Conservation (phyloP, 2,329 filamentous ascomycete genomes). For the Allantophomopsis lycopodina region DNA sequence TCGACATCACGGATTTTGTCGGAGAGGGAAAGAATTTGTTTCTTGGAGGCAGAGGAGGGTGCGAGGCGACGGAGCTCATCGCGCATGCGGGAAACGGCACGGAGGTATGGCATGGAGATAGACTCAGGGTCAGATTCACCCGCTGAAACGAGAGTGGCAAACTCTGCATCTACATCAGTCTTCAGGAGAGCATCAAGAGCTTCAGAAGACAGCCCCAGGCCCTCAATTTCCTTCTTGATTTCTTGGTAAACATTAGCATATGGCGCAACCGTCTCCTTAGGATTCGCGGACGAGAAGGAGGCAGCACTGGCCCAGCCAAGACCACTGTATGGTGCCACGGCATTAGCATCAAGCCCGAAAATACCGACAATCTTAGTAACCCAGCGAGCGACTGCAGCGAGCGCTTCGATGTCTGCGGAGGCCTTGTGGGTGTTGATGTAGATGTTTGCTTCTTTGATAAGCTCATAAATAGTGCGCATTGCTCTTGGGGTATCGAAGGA, state of each 20-base stretch:
- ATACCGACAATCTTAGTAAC: constrained; percentile 74
- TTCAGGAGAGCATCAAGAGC: constrained; percentile 27
- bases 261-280: constrained; percentile 29
- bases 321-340: constrained; percentile 37
- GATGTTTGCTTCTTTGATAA: constrained; percentile 68
- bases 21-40: constrained; percentile 62
- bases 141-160: constrained; percentile 26
- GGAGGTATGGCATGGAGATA: constrained; percentile 39
- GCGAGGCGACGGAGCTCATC: constrained; percentile 47
- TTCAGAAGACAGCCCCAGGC: constrained; percentile 32
- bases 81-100: constrained; percentile 39
- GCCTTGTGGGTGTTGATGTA: constrained; percentile 33
- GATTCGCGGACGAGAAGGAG: constrained; percentile 22
- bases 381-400: constrained; percentile 56
- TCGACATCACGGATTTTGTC: constrained; percentile 71
- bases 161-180: constrained; percentile 30
- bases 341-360: constrained; percentile 62
- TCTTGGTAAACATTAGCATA: constrained; percentile 30
- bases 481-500: constrained; percentile 78
- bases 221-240: constrained; percentile 30
- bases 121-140: constrained; percentile 37
- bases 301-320: constrained; percentile 37
- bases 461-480: constrained; percentile 63
- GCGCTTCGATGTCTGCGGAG: constrained; percentile 27
- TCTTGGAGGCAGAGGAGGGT: constrained; percentile 37